These are phyloP conservation scores for Grosmannia serpens DNA, from an alignment of 2,329 filamentous ascomycete genomes.

Conservation along the genomic window DNA sequence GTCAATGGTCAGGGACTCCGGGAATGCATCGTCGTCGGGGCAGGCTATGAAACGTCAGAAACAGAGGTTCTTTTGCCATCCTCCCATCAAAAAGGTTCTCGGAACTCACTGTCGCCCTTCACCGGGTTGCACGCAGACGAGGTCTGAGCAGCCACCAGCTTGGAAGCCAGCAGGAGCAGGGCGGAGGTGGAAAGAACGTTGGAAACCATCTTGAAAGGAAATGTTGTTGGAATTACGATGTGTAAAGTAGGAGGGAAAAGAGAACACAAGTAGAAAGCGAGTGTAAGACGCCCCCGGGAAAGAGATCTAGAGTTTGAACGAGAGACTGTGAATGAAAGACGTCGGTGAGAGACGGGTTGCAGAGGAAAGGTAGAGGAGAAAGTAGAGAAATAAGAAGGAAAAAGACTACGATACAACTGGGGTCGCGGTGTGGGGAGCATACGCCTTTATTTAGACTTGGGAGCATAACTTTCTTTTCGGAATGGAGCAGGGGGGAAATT, in stretches of 20 bases:
- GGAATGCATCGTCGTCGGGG: conserved; percentile 65
- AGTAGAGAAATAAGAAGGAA: background rate
- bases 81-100: background rate
- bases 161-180: conserved; percentile 33
- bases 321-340: conserved; percentile 4
- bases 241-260: background rate
- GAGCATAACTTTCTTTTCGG: background rate
- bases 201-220: conserved; percentile 29
- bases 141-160: conserved; percentile 43
- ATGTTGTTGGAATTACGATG: background rate
- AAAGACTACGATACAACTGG: background rate
- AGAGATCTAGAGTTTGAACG: background rate
- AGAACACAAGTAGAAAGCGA: background rate
- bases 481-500: background rate
- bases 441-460: background rate
- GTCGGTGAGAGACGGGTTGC: background rate
- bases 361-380: background rate
- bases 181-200: conserved; percentile 33
- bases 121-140: conserved; percentile 43
- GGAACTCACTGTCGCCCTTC: conserved; percentile 27
- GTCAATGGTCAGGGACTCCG: conserved; percentile 52
- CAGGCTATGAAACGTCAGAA: conserved; percentile 38
- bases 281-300: background rate
- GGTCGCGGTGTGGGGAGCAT: background rate
- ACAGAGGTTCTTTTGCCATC: background rate